Evolutionary conservation across 306 rosid genomes (phyloP).

Genomic region (Cicer judaicum): DNA sequence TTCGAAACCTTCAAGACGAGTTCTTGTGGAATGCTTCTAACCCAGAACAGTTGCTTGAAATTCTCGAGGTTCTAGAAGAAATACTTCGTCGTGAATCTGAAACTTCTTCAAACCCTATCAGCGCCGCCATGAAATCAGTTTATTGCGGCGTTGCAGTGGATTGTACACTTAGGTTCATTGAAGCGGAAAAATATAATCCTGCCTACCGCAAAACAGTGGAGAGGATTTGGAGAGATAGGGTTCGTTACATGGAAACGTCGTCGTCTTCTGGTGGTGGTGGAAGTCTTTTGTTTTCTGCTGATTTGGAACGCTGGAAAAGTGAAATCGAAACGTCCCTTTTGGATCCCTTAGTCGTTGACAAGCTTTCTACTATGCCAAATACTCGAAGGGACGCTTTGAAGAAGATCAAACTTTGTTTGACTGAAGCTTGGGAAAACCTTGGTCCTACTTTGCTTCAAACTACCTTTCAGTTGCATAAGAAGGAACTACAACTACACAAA

Average conservation of each 20-base stretch:
- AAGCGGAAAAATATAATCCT: constrained; percentile 1
- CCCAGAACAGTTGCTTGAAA: no score
- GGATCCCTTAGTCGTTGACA: constrained; percentile 36
- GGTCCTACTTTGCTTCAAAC: constrained; percentile 47
- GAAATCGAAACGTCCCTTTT: constrained; percentile 53
- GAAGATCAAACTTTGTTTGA: constrained; percentile 41
- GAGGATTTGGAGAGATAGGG: constrained; percentile 62
- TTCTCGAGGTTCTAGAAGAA: no score
- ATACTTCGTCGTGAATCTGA: no score
- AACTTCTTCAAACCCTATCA: neutral
- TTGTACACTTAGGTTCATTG: constrained; percentile 54
- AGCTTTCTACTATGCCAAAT: constrained; percentile 32
- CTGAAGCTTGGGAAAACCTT: constrained; percentile 46
- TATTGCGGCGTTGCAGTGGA: constrained; percentile 68
- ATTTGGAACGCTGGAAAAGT: constrained; percentile 47
- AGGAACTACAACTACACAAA: neutral
- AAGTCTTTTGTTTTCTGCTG: constrained; percentile 24
- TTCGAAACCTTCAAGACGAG: no score
- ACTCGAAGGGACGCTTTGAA: constrained; percentile 51
- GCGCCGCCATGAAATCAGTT: constrained; percentile 52
- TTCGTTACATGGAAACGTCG: neutral
- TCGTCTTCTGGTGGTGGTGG: neutral
- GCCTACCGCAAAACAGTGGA: constrained; percentile 47
- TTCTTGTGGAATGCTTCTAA: no score
- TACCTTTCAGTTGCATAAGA: neutral